Base-by-base conservation (phyloP, 1,284 basidiomycete genomes). In the Tilletia caries region DNA sequence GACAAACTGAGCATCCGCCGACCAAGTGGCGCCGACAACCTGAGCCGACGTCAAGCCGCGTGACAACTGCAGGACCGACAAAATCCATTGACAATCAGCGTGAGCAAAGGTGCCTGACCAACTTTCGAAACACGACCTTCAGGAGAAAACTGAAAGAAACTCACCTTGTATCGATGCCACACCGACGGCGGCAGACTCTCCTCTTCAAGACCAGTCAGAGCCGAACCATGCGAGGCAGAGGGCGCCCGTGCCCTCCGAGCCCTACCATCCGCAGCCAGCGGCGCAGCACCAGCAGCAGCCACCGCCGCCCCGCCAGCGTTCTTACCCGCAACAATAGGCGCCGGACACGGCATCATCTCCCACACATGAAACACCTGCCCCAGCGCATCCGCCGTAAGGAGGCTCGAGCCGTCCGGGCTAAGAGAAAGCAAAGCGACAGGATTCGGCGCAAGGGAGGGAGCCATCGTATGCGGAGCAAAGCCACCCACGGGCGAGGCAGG, bases 1-100 rank as follows among this genome's bases (percentile, higher is more conserved):
- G 37, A 75, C 27, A 70, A 72, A 75, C 60, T 73, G 74, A 1
- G 72, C 69, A 46, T 75, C 72, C 13, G 46, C 44, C 25, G 67
- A 67, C 74, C 74, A 75, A 44, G 70, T 50, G 10, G 74, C 72
- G 1, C 67, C 60, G 20, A 75, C 68, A 1, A 68, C 74, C 23
- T 73, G 72, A 60, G 74, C 74, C 1, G 70, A 68, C 18, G 74
- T 75, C 52, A 73, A 69, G 62, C 74, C 74, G 10, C 74, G 74
- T 50, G 72, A 65, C 5, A 75, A 69, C 68, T 73, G 46, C 10
- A 44, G 8, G 10, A 44, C 8, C 8, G 41, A 18, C 8, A 18
- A 44, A 8, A 44, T 10, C 41, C n/a, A n/a, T n/a, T n/a, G n/a
- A n/a, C n/a, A n/a, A 18, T 44, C 41, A 44, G 41, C 41, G 8